Conservation (phyloP, 345 rosid genomes). For the Trapa bicornis region DNA sequence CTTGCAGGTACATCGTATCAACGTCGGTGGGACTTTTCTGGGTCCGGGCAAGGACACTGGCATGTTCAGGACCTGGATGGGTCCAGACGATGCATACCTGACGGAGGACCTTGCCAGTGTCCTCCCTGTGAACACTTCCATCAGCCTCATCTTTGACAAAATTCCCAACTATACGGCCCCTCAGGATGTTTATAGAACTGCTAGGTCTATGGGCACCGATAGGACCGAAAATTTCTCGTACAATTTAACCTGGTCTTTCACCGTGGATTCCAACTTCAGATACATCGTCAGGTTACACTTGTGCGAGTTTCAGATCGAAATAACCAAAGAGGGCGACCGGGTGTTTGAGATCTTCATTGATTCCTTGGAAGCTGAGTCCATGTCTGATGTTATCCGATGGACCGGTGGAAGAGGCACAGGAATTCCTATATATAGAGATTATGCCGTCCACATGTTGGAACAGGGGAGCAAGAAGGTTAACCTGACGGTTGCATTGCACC, state of each 20-base stretch:
- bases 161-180: conserved; percentile 24
- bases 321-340: not conserved
- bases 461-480: not conserved
- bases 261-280: conserved; percentile 23
- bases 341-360: conserved; percentile 17
- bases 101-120: not conserved
- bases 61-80: conserved; percentile 23
- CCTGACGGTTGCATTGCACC: conserved; percentile 15
- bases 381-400: conserved; percentile 1
- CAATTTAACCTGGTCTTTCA: conserved; percentile 28
- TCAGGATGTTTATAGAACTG: conserved; percentile 10
- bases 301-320: conserved; percentile 4
- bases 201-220: conserved; percentile 18
- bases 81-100: conserved; percentile 9
- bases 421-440: conserved; percentile 22
- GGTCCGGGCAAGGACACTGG: conserved; percentile 15
- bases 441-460: not conserved
- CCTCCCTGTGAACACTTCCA: not conserved
- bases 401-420: conserved; percentile 11
- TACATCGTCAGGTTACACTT: conserved; percentile 28
- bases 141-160: conserved; percentile 2
- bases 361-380: not conserved
- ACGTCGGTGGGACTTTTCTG: conserved; percentile 20
- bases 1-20: conserved; percentile 18
- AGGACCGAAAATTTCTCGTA: conserved; percentile 6